Conservation (phyloP, 2,329 filamentous ascomycete genomes). For the Pyrenophora teres region DNA sequence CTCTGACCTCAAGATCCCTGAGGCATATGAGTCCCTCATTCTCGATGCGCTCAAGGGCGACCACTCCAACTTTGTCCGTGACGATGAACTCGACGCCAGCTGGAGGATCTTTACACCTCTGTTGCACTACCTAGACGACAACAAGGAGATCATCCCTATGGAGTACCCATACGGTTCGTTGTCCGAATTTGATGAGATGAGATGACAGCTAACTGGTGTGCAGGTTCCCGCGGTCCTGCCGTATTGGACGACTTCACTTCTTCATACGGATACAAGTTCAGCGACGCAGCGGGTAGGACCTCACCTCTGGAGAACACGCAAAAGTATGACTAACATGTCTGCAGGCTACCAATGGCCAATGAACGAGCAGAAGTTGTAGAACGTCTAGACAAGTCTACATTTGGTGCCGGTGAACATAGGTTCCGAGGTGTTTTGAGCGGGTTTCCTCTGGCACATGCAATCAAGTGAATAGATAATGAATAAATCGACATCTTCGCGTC, state of each 20-base stretch:
- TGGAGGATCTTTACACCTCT: constrained; percentile 99
- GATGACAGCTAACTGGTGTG: constrained; percentile 24
- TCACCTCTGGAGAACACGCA: constrained; percentile 14
- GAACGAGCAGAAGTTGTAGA: constrained; percentile 45
- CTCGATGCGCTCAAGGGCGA: constrained; percentile 97
- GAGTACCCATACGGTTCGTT: constrained; percentile 95
- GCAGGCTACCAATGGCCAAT: constrained; percentile 50
- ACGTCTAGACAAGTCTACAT: constrained; percentile 16
- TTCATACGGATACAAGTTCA: constrained; percentile 99
- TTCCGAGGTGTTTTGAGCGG: constrained; percentile 11
- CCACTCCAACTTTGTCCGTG: constrained; percentile 86
- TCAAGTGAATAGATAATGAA: constrained; percentile 24
- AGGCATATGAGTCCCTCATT: constrained; percentile 97
- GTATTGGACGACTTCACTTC: constrained; percentile 98
- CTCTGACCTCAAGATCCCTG: constrained; percentile 98
- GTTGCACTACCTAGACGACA: constrained; percentile 96
- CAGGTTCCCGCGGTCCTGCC: constrained; percentile 93
- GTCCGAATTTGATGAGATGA: constrained; percentile 3
- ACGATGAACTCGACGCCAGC: constrained; percentile 84
- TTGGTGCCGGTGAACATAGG: constrained; percentile 15
- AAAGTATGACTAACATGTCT: constrained; percentile 20
- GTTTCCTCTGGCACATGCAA: constrained; percentile 1
- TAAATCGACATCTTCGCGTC: background rate
- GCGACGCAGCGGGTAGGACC: constrained; percentile 76
- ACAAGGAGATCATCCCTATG: constrained; percentile 99